Conservation (phyloP, 176 grass and related monocot genomes). For the Miscanthus lutarioriparius region DNA sequence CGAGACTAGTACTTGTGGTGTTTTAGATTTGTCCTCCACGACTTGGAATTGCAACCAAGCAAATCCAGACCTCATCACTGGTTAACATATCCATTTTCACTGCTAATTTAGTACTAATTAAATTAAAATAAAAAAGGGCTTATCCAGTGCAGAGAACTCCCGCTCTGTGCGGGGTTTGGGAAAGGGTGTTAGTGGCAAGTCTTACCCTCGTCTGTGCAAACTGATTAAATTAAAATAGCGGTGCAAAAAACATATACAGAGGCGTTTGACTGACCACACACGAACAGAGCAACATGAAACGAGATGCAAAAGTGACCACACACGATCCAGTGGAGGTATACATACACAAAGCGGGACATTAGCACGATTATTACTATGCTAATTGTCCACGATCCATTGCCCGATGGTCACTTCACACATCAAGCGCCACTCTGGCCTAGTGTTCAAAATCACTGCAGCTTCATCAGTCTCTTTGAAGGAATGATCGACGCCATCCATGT, state of each 20-base stretch:
- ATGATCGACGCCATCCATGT: slow-evolving; percentile 28
- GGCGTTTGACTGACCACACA: too few relatives aligned
- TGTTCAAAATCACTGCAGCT: slow-evolving; percentile 11
- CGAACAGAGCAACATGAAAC: too few relatives aligned
- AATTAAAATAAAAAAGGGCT: background rate
- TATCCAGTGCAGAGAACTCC: too few relatives aligned
- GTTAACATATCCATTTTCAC: too few relatives aligned
- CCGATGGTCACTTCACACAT: background rate
- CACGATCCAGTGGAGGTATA: background rate
- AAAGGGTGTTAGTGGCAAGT: too few relatives aligned
- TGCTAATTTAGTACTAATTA: background rate
- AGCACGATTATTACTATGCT: background rate
- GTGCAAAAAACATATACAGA: background rate
- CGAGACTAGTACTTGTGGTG: too few relatives aligned
- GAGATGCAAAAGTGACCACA: too few relatives aligned
- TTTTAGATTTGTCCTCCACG: too few relatives aligned
- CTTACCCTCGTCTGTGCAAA: too few relatives aligned
- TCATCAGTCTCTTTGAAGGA: slow-evolving; percentile 38
- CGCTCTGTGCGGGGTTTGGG: too few relatives aligned
- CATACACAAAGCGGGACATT: background rate
- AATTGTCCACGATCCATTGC: background rate
- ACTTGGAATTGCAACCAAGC: too few relatives aligned
- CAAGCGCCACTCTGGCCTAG: background rate
- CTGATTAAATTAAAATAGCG: background rate
- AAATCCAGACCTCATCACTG: too few relatives aligned